Conservation (phyloP, 2,329 filamentous ascomycete genomes). For the Orbilia javanica region DNA sequence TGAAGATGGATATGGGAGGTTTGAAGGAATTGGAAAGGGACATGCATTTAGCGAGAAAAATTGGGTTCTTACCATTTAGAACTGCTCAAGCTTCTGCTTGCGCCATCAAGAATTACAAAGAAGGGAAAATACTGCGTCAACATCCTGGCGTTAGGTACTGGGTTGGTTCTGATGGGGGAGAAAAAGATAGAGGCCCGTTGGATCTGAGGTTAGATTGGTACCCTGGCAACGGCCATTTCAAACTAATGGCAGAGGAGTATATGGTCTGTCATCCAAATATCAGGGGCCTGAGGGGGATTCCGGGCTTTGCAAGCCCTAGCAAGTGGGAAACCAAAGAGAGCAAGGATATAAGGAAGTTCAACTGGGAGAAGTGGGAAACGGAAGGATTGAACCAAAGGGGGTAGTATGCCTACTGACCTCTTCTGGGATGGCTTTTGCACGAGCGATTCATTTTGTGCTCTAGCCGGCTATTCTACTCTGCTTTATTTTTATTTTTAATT, state of each 20-base stretch:
- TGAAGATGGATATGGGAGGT: background rate
- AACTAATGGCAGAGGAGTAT: slow-evolving; percentile 8
- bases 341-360: background rate
- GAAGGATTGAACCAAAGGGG: background rate
- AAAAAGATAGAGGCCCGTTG: background rate
- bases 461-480: background rate
- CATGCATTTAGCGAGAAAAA: slow-evolving; percentile 27
- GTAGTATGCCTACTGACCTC: background rate
- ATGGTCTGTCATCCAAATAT: background rate
- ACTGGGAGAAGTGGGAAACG: slow-evolving; percentile 22
- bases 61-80: slow-evolving; percentile 33
- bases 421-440: background rate
- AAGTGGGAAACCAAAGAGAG: background rate
- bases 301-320: slow-evolving; percentile 1
- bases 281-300: background rate
- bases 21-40: slow-evolving; percentile 10
- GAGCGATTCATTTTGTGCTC: background rate
- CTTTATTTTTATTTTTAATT: slow-evolving; percentile 7
- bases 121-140: background rate
- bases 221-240: slow-evolving; percentile 25
- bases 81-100: background rate
- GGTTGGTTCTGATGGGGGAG: background rate
- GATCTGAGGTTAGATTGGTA: slow-evolving; percentile 27
- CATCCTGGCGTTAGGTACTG: background rate
- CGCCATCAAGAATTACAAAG: slow-evolving; percentile 8